Evolutionary conservation across 768 basidiomycete genomes (phyloP), one percentile per base, ranked within the genome.

Genomic region (Kwoniella newhampshirensis): DNA sequence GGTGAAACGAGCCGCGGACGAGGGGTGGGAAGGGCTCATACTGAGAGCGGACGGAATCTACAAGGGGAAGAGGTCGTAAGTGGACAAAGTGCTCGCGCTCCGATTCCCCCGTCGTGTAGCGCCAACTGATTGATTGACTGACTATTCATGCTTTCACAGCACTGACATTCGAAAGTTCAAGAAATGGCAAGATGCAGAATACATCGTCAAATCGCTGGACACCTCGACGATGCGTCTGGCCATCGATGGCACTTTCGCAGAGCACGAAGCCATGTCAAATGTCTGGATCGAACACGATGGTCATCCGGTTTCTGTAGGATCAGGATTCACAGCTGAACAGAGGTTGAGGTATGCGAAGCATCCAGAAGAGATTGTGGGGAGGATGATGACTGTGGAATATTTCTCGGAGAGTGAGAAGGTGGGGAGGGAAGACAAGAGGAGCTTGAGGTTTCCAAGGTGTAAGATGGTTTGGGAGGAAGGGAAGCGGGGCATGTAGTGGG

Each of bases 111-210:
- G n/a, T n/a, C n/a, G n/a, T n/a, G n/a, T n/a, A n/a, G n/a, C n/a
- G n/a, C n/a, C n/a, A n/a, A n/a, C n/a, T n/a, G n/a, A n/a, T n/a
- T n/a, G n/a, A n/a, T n/a, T n/a, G n/a, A n/a, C n/a, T n/a, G n/a
- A n/a, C n/a, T 35, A 9, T 30, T 50, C n/a, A 25, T 23, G 25
- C 17, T 9, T 23, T 1, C 1, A 6, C 42, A 75, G 74, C 12
- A 32, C 64, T 13, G 66, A 72, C 28, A 66, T 75, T n/a, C 62
- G 70, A 9, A 75, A 75, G 51, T 75, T 72, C 68, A 75, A 75
- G 55, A 57, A 69, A 57, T 75, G 72, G 72, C 64, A 66, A 52
- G 74, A 75, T 32, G 70, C 58, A n/a, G 74, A 75, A 58, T 74
- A 75, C 39, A 48, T 40, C 6, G 72, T 71, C 32, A 46, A 46